phyloP scores from a whole-genome alignment of 164 flowering plant species.

The Taxillus chinensis region DNA sequence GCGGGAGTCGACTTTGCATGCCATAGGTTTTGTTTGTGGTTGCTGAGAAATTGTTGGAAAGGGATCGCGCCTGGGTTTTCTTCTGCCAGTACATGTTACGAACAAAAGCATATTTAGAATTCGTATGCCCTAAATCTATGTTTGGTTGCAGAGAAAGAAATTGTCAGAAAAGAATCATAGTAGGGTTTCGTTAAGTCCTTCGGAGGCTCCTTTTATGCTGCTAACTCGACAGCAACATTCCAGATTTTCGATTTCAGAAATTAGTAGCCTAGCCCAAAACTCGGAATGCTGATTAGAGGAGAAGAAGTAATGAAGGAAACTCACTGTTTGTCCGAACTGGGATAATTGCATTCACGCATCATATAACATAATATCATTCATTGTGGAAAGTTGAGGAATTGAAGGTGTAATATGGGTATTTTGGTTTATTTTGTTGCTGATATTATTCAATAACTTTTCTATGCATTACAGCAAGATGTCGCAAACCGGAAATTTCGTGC shows the following conservation, averaged over 20 bases:
- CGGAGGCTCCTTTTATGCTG: too few species aligned
- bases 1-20: not conserved
- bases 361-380: not conserved
- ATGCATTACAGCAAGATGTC: conserved; percentile 72
- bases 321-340: too few species aligned
- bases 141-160: not conserved
- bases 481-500: conserved; percentile 64
- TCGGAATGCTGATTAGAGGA: too few species aligned
- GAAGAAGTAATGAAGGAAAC: too few species aligned
- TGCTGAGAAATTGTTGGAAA: not conserved
- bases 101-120: not conserved
- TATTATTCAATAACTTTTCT: not conserved
- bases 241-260: too few species aligned
- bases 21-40: not conserved
- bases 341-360: too few species aligned
- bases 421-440: not conserved
- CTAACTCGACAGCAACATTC: too few species aligned
- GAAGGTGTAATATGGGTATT: not conserved
- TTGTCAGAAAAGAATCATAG: too few species aligned
- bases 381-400: not conserved
- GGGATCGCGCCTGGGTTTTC: not conserved
- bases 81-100: not conserved
- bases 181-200: too few species aligned
- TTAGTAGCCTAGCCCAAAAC: too few species aligned
- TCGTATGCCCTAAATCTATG: not conserved